phyloP scores from a whole-genome alignment of 495 filamentous ascomycete genomes.

The Xylaria longipes region DNA sequence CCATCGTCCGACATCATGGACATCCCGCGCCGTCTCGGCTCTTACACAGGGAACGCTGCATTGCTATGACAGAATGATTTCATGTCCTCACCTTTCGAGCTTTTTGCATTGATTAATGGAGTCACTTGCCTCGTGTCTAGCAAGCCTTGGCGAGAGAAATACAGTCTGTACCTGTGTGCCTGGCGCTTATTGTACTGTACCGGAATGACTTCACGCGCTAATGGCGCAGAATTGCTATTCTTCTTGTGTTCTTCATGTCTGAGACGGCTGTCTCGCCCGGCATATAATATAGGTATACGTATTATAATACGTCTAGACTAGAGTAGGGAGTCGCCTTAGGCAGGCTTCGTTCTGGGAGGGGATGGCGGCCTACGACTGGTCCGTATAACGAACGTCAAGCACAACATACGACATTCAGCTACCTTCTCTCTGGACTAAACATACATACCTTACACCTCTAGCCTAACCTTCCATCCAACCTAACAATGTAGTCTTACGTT shows the following conservation, averaged over 20 bases:
- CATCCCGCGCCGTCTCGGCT: constrained; percentile 24
- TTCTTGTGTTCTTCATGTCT: not conserved
- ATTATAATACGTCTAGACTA: not conserved
- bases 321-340: not conserved
- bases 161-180: constrained; percentile 10
- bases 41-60: constrained; percentile 20
- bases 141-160: constrained; percentile 10
- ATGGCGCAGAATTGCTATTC: constrained; percentile 12
- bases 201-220: constrained; percentile 17
- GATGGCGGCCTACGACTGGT: constrained; percentile 3
- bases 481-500: constrained; percentile 9
- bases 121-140: constrained; percentile 20
- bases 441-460: constrained; percentile 8
- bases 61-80: constrained; percentile 30
- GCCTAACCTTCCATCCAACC: constrained; percentile 1
- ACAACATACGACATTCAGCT: constrained; percentile 11
- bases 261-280: not conserved
- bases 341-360: not conserved
- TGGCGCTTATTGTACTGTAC: constrained; percentile 15
- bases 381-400: constrained; percentile 10
- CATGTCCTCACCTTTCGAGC: constrained; percentile 22
- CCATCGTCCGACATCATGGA: constrained; percentile 23
- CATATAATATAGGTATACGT: not conserved
- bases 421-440: constrained; percentile 9
- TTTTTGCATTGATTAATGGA: constrained; percentile 26